Percentiles rank a stretch among this genome's conserved stretches.
These are phyloP conservation scores for Xylaria nigripes DNA, from an alignment of 495 filamentous ascomycete genomes.

Conservation along the genomic window DNA sequence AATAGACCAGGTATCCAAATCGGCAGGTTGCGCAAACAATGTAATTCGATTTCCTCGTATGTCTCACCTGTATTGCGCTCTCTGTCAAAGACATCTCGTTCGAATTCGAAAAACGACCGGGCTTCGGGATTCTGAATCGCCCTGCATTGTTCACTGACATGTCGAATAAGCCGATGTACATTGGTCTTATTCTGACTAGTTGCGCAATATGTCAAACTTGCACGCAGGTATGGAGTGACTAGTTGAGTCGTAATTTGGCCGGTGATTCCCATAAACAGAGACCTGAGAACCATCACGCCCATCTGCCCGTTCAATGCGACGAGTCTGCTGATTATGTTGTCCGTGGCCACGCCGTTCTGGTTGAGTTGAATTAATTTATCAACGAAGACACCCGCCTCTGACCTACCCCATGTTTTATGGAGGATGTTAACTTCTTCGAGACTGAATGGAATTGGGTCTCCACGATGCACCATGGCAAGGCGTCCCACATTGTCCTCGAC, in stretches of 20 bases:
- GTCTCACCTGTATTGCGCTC: slow-evolving; percentile 22
- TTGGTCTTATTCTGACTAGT: slow-evolving; percentile 17
- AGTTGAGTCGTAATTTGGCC: slow-evolving; percentile 25
- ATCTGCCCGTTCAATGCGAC: slow-evolving; percentile 28
- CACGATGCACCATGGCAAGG: slow-evolving; percentile 18
- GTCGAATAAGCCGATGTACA: slow-evolving; percentile 27
- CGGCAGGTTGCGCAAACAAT: slow-evolving; percentile 44
- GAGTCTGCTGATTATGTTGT: slow-evolving; percentile 37
- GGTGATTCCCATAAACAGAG: slow-evolving; percentile 27
- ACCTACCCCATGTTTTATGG: slow-evolving; percentile 32
- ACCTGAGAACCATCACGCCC: slow-evolving; percentile 27
- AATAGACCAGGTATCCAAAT: slow-evolving; percentile 63
- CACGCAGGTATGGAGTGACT: slow-evolving; percentile 33
- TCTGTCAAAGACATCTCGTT: slow-evolving; percentile 28
- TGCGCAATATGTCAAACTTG: slow-evolving; percentile 27
- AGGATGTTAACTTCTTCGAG: slow-evolving; percentile 35
- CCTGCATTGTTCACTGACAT: slow-evolving; percentile 31
- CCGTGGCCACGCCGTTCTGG: slow-evolving; percentile 37
- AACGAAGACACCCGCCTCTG: slow-evolving; percentile 34
- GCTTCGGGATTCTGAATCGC: slow-evolving; percentile 34
- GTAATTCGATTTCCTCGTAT: slow-evolving; percentile 19
- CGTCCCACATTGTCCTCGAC: slow-evolving; percentile 27
- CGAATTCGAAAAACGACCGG: slow-evolving; percentile 36
- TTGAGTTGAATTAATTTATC: slow-evolving; percentile 45
- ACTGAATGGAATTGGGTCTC: slow-evolving; percentile 30